phyloP scores from a whole-genome alignment of 2,329 filamentous ascomycete genomes.

The Falciphora oryzae region DNA sequence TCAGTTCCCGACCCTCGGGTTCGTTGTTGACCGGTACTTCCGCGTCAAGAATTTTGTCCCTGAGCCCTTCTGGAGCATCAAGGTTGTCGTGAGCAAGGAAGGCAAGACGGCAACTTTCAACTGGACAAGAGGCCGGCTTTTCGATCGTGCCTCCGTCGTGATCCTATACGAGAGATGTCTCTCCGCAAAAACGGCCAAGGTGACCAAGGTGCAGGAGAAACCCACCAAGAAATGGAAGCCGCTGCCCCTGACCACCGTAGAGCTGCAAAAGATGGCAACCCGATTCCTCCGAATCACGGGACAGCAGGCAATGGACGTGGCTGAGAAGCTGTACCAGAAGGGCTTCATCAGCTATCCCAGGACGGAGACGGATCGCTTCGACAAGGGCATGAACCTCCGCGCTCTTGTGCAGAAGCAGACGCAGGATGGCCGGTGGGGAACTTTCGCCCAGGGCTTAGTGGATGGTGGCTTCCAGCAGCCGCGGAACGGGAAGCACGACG shows the following conservation, averaged over 20 bases:
- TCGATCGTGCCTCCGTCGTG: conserved; percentile 76
- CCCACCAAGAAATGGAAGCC: conserved; percentile 93
- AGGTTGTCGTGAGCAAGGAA: conserved; percentile 71
- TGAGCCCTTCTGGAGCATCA: conserved; percentile 90
- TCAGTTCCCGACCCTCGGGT: conserved; percentile 93
- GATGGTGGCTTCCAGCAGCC: conserved; percentile 76
- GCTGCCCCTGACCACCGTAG: conserved; percentile 87
- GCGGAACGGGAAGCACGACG: conserved; percentile 79
- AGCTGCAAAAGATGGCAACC: conserved; percentile 93
- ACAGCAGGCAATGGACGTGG: conserved; percentile 81
- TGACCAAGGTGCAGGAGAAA: conserved; percentile 82
- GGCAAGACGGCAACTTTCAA: conserved; percentile 74
- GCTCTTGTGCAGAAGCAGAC: conserved; percentile 78
- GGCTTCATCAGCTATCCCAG: conserved; percentile 97
- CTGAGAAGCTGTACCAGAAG: conserved; percentile 84
- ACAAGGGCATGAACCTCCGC: conserved; percentile 78
- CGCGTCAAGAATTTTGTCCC: conserved; percentile 90
- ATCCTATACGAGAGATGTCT: conserved; percentile 86
- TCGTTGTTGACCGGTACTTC: conserved; percentile 94
- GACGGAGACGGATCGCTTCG: conserved; percentile 95
- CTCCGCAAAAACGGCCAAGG: conserved; percentile 65
- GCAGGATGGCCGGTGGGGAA: conserved; percentile 70
- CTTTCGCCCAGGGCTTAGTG: conserved; percentile 69
- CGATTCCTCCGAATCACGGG: conserved; percentile 85
- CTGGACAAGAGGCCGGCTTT: conserved; percentile 78